Percentiles rank a stretch among this genome's conserved stretches.
phyloP scores from a whole-genome alignment of 352 stramenopile species.

The Globisporangium paroecandrum region DNA sequence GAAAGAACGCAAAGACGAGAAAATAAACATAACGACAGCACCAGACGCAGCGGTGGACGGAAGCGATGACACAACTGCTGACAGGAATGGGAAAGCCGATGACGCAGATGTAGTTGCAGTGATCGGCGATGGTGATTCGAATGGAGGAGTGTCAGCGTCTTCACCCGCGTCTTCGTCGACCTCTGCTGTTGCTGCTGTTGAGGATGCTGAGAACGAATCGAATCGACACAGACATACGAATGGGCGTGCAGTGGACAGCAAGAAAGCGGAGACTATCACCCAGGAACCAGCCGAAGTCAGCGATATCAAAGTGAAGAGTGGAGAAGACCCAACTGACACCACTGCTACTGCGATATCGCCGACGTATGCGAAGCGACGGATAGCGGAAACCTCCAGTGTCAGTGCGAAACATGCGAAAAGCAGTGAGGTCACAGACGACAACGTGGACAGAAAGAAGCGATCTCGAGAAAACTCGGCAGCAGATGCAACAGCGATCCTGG shows the following conservation, averaged over 20 bases:
- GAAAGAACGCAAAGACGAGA: slow-evolving; percentile 6
- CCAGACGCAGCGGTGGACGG: background rate
- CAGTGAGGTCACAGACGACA: slow-evolving; percentile 11
- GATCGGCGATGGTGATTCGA: background rate
- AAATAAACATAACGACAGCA: background rate
- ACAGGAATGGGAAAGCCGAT: slow-evolving; percentile 3
- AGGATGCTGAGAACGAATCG: background rate
- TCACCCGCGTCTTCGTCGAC: background rate
- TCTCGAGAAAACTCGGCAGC: slow-evolving; percentile 8
- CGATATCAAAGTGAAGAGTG: background rate
- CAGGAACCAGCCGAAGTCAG: background rate
- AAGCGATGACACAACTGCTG: background rate
- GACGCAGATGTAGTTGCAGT: background rate
- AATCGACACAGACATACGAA: slow-evolving; percentile 10
- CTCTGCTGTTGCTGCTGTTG: background rate
- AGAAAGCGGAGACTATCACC: background rate
- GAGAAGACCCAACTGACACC: background rate
- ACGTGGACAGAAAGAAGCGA: slow-evolving; percentile 20
- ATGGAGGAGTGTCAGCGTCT: background rate
- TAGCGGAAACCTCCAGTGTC: background rate
- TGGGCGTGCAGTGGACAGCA: background rate
- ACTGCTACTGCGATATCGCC: background rate
- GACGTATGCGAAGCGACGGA: background rate
- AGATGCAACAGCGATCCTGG: slow-evolving; percentile 9
- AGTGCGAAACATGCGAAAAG: slow-evolving; percentile 5